Base-by-base conservation (phyloP, 495 filamentous ascomycete species). In the Penicillium waksmanii region DNA sequence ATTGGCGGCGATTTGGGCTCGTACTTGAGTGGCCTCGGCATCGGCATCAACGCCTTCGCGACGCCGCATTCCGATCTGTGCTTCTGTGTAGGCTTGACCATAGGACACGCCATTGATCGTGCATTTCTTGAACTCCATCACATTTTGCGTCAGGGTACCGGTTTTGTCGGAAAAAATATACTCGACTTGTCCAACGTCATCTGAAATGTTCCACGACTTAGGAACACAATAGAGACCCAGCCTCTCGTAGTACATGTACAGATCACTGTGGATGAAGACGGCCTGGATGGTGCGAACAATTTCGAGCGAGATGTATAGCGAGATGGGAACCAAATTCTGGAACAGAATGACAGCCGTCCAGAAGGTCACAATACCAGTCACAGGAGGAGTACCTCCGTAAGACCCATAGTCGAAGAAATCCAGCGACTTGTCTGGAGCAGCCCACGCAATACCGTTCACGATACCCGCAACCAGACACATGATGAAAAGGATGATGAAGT, bases 131-230 rank as follows among this genome's bases (percentile, higher is more conserved):
- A 97, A 99, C 75, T 99, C 96, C 96, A 99, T 99, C 51, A 98
- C 92, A 69, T 99, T 99, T 67, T 99, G 96, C 6, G 96, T 99
- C 64, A 99, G 77, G 5, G 96, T 99, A 36, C 96, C 96, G 2
- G 96, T 99, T 75, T 99, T 99, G 78, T 99, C 96, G 1, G 96
- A 98, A 78, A 99, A 99, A 62, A 99, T 96, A 75, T 98, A 99
- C 73, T 99, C 96, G 58, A 99, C 97, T 76, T 99, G 96, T 10
- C 96, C 96, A 34, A 99, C 82, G 65, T 99, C 96, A 66, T 99
- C 96, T 2, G 93, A 97, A 57, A 99, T 97, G 72, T 98, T 99
- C 96, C 96, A 99, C 2, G 95, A 92, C 65, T 98, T 98, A 12
- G 96, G 96, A 5, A 96, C 91, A 70, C 96, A 99, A 2, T 92